These are phyloP conservation scores for Phaffia tasmanica DNA, from an alignment of 768 basidiomycete genomes.

Conservation along the genomic window DNA sequence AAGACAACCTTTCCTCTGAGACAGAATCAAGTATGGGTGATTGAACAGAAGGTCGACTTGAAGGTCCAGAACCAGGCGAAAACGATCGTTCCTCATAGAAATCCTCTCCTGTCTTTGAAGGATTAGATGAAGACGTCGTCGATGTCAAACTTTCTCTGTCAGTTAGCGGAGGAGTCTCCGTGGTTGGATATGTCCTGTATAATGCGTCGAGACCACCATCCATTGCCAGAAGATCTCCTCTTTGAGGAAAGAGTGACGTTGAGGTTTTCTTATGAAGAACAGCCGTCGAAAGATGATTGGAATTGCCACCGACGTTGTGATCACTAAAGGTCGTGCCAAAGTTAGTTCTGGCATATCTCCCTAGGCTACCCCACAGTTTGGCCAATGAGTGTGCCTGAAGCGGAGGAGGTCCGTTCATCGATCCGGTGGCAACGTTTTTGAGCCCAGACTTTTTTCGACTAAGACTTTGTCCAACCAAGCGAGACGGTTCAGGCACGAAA, in stretches of 20 bases:
- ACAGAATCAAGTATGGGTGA: constrained; percentile 5
- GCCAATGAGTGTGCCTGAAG: background rate
- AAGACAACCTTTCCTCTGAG: constrained; percentile 15
- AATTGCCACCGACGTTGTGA: no score
- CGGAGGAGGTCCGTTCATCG: background rate
- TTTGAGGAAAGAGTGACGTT: constrained; percentile 22
- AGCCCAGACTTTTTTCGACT: no score
- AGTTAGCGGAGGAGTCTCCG: background rate
- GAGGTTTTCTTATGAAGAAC: constrained; percentile 2
- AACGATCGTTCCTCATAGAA: no score
- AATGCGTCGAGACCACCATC: constrained; percentile 30
- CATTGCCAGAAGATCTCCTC: constrained; percentile 52
- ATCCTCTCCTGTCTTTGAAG: background rate
- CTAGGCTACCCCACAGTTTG: constrained; percentile 8
- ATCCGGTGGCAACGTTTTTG: no score
- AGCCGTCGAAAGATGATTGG: background rate
- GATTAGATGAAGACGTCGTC: background rate
- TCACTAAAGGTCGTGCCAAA: no score
- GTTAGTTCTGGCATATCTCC: background rate
- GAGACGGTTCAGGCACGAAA: constrained; percentile 40
- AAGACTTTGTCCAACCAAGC: no score
- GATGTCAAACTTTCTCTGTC: background rate
- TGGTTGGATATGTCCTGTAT: background rate
- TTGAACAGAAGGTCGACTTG: background rate
- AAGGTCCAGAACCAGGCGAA: constrained; percentile 1